Base-by-base conservation (phyloP, 169 alveolate genomes). In the Babesia sp. region DNA sequence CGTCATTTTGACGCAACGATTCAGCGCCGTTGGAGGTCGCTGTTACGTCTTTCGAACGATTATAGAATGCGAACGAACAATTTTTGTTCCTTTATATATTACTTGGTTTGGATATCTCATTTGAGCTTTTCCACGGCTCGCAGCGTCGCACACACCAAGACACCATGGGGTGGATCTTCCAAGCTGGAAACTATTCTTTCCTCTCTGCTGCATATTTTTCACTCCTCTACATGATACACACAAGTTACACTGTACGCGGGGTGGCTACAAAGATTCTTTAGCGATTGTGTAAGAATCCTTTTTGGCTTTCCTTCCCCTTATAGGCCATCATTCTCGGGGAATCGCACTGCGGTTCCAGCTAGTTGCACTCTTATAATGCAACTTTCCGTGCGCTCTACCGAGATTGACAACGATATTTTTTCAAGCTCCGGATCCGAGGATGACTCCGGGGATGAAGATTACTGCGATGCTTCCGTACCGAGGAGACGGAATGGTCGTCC, bases 391-490 rank as follows among this genome's bases (percentile, higher is more conserved):
- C 50, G 20, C 33, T 48, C 56, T 12, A 12, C 9, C 12, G 9
- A 48, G 28, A 6, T 12, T 9, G 56, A 48, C 56, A 20, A 31
- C 18, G 36, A 22, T 12, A 28, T 57, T n/a, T 16, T 22, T n/a
- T 16, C 48, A 8, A 20, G 42, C 39, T 67, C 86, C n/a, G 80
- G 42, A 22, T 64, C 77, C 26, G 41, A 9, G 42, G 85, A 75
- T 46, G 78, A 75, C 53, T 67, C 86, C 28, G 68, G 58, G 22
- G 86, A 76, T 71, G 86, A 76, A 54, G 86, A 76, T 58, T 76
- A 76, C 73, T 22, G 28, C 16, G 72, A 50, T 24, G 72, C 48
- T 3, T 39, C 60, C 41, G 26, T 22, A 11, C 48, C 63, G 8
- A 51, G 60, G 20, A 24, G 46, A 8, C 53, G 45, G 33, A 29